Evolutionary conservation across 192 early-diverging fungal species (phyloP).

Genomic region (Spizellomyces punctatus): DNA sequence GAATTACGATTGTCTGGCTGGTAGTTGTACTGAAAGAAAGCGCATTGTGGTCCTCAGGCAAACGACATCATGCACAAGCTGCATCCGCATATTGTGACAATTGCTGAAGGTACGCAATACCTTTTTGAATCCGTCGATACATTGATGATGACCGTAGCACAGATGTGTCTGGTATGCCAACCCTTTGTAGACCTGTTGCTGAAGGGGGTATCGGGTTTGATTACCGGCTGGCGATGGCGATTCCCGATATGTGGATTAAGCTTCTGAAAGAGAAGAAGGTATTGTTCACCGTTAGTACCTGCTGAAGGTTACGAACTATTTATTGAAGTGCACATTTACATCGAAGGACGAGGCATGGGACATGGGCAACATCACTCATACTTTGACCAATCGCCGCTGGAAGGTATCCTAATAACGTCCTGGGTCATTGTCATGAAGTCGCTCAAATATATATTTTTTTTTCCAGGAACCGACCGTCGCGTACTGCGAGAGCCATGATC

Average conservation of each 20-base stretch:
- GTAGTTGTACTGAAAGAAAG: too few species aligned
- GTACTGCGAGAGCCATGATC: conserved; percentile 96
- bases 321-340: background rate
- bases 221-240: conserved; percentile 93
- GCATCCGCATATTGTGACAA: conserved; percentile 80
- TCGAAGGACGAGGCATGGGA: conserved; percentile 86
- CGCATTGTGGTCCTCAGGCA: conserved; percentile 36
- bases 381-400: conserved; percentile 88
- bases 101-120: conserved; percentile 78
- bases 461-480: conserved; percentile 91
- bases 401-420: conserved; percentile 45
- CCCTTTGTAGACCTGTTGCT: conserved; percentile 77
- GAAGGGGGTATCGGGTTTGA: conserved; percentile 98
- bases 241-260: conserved; percentile 99
- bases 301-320: background rate
- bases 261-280: conserved; percentile 80
- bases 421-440: background rate
- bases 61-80: conserved; percentile 82
- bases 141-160: conserved; percentile 18
- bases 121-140: background rate
- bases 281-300: background rate
- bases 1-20: too few species aligned
- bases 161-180: conserved; percentile 99
- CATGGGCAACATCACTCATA: conserved; percentile 82
- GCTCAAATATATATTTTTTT: background rate